phyloP scores from a whole-genome alignment of 352 stramenopile genomes.

The Globisporangium canariense region DNA sequence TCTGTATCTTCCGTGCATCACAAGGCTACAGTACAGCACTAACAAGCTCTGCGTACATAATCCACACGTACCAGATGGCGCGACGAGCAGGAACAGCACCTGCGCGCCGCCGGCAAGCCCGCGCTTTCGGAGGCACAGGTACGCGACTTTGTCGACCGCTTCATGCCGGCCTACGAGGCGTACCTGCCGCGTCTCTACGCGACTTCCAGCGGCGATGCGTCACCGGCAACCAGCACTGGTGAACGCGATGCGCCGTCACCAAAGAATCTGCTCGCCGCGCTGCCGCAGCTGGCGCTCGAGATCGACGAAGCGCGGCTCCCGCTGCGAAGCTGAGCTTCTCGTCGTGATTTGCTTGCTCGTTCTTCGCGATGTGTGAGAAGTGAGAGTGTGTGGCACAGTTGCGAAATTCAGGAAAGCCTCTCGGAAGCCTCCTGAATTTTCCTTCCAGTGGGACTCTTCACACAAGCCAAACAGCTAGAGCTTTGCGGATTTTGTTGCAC shows the following conservation, averaged over 20 bases:
- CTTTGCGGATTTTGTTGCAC: constrained; percentile 1
- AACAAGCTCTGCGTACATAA: neutral
- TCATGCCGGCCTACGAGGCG: constrained; percentile 79
- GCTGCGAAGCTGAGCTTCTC: neutral
- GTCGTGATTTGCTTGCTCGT: constrained; percentile 1
- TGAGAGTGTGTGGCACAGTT: neutral
- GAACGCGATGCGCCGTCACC: neutral
- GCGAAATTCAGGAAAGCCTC: constrained; percentile 2
- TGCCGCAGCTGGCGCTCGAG: constrained; percentile 59
- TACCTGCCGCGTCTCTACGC: constrained; percentile 68
- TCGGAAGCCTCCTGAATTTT: neutral
- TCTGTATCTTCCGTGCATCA: neutral
- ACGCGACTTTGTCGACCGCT: constrained; percentile 84
- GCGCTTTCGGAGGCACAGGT: constrained; percentile 64
- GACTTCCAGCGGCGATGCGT: neutral
- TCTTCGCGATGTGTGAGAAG: too few relatives aligned
- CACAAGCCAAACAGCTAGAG: neutral
- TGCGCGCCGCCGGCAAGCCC: constrained; percentile 56
- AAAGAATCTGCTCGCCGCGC: constrained; percentile 21
- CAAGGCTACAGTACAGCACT: neutral
- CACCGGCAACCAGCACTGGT: neutral
- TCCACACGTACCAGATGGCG: constrained; percentile 50
- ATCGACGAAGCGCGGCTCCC: constrained; percentile 47
- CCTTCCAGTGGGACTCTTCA: neutral
- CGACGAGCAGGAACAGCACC: constrained; percentile 69